These are phyloP conservation scores for Gloeophyllum trabeum DNA, from an alignment of 768 basidiomycete species.

Conservation along the genomic window DNA sequence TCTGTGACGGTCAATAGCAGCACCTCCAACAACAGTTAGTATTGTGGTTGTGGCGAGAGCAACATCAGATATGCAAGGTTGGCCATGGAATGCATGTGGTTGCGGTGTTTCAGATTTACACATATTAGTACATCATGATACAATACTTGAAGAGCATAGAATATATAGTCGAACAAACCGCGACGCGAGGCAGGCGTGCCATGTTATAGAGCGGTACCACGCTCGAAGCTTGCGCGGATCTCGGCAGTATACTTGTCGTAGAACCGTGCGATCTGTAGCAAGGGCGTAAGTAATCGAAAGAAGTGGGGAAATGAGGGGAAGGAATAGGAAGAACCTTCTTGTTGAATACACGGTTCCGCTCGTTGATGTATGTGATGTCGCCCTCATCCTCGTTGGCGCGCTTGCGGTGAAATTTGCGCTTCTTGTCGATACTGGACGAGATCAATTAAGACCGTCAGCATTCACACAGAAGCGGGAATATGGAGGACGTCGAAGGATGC, in stretches of 20 bases:
- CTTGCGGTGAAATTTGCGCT: constrained; percentile 84
- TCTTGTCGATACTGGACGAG: constrained; percentile 67
- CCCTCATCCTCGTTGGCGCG: constrained; percentile 86
- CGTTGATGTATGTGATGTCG: constrained; percentile 99
- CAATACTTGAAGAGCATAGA: no score
- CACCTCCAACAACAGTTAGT: no score
- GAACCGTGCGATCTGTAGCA: constrained; percentile 72
- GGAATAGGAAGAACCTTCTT: constrained; percentile 55
- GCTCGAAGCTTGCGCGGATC: constrained; percentile 95
- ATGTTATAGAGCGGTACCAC: constrained; percentile 86
- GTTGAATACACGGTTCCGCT: constrained; percentile 96
- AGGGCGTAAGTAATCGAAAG: not conserved
- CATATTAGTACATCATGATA: no score
- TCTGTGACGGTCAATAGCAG: no score
- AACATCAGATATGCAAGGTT: no score
- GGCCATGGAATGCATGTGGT: no score
- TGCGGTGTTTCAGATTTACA: no score
- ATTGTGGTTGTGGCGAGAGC: no score
- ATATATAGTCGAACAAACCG: no score
- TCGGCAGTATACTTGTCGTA: constrained; percentile 97
- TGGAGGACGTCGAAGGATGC: not conserved
- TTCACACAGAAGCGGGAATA: not conserved
- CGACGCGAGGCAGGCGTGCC: no score
- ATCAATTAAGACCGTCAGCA: constrained; percentile 1
- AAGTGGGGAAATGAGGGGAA: constrained; percentile 1